Evolutionary conservation across 2,329 filamentous ascomycete species (phyloP).

Genomic region (Alternaria brassicicola): DNA sequence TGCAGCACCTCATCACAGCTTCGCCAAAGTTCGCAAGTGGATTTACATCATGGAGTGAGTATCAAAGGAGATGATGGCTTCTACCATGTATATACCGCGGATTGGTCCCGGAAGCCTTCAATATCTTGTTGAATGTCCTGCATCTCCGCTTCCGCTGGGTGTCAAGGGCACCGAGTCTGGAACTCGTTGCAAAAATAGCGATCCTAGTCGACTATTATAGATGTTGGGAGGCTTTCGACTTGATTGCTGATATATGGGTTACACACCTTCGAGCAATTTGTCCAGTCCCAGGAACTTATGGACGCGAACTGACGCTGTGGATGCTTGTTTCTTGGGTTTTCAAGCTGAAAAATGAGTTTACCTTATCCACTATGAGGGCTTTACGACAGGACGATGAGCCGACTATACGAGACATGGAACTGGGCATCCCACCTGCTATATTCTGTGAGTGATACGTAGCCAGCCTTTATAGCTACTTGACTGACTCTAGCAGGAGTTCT

Average conservation of each 20-base stretch:
- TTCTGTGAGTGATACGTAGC: slow-evolving; percentile 3
- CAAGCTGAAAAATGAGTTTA: slow-evolving; percentile 14
- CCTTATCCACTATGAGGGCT: slow-evolving; percentile 8
- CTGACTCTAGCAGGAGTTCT: not conserved
- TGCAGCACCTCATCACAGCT: slow-evolving; percentile 1
- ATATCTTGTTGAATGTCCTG: slow-evolving; percentile 53
- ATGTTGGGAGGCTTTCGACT: slow-evolving; percentile 52
- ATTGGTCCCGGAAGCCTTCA: slow-evolving; percentile 50
- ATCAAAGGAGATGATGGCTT: slow-evolving; percentile 3
- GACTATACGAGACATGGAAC: slow-evolving; percentile 6
- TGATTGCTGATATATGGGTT: slow-evolving; percentile 54
- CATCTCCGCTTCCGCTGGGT: slow-evolving; percentile 53
- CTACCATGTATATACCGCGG: slow-evolving; percentile 3
- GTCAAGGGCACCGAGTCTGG: slow-evolving; percentile 47
- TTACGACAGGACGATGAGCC: slow-evolving; percentile 1
- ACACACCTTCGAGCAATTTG: slow-evolving; percentile 15
- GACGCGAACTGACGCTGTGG: slow-evolving; percentile 32
- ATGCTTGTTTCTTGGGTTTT: slow-evolving; percentile 32
- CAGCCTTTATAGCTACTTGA: too few species aligned
- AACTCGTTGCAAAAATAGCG: slow-evolving; percentile 55
- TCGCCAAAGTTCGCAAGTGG: slow-evolving; percentile 8
- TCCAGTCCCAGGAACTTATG: slow-evolving; percentile 12
- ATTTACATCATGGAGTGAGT: not conserved
- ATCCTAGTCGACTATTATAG: slow-evolving; percentile 52
- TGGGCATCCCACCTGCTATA: slow-evolving; percentile 15